Base-by-base conservation (phyloP, 331 rosid species). In the Erythrophleum ivorense region DNA sequence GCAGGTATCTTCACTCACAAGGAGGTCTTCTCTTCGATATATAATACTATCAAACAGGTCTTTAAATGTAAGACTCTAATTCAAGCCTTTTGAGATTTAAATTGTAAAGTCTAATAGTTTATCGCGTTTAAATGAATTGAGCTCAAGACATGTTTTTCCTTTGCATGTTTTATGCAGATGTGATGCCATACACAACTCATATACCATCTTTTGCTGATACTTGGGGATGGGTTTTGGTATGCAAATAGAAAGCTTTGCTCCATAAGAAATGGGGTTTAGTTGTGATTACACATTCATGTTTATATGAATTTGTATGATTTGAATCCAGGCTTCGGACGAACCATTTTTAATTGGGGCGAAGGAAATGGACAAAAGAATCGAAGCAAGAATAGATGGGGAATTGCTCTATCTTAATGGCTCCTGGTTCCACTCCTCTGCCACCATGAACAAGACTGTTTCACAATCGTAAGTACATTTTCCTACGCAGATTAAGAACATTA, bases 161-260 rank as follows among this genome's bases (percentile, higher is more conserved):
- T 41, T 68, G 36, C 50, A 15, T 64, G 43, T 4, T 71, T 62
- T n/a, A 14, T 82, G 87, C 87, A 96, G 99, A 96, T 86, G 99
- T 92, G 79, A 83, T 88, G 49, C 95, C 88, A 55, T 96, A 92
- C 83, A 75, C 98, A 2, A 91, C 97, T 84, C 97, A 96, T 73
- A 73, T 96, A 70, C 99, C 99, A 60, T 96, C 99, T 81, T 96
- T 96, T 90, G 99, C 99, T 7, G 99, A 96, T 78, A 91, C 99
- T 58, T 96, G 99, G 99, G 99, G 99, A 80, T 96, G 99, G 99
- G 99, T 96, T 81, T 88, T 96, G 98, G 99, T 93, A 88, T 55
- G 94, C 50, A 5, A 72, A 59, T 36, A 38, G 3, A 58, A 0
- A 34, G 9, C 36, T 24, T 4, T 33, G 48, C n/a, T 85, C n/a